phyloP scores from a whole-genome alignment of 1,284 basidiomycete genomes.

The Stereum hirsutum region DNA sequence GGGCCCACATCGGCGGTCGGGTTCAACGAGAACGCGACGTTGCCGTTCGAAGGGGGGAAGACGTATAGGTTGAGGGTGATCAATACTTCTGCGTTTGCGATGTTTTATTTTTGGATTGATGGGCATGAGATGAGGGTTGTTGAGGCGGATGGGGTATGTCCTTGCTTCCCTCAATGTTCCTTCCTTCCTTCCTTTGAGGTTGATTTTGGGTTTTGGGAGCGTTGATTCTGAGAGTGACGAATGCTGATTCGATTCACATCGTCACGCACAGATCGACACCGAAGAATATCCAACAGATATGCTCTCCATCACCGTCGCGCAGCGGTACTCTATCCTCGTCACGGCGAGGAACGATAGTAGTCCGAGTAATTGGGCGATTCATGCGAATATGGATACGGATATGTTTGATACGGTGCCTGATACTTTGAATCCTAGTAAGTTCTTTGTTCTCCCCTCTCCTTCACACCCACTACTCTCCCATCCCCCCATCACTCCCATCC shows the following conservation, averaged over 20 bases:
- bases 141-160: slow-evolving; percentile 75
- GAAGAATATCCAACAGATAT: slow-evolving; percentile 64
- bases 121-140: slow-evolving; percentile 90
- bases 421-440: slow-evolving; percentile 64
- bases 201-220: neutral
- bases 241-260: neutral
- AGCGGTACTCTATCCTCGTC: slow-evolving; percentile 91
- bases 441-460: neutral
- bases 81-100: slow-evolving; percentile 67
- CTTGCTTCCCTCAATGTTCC: neutral
- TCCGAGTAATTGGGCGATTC: slow-evolving; percentile 75
- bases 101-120: slow-evolving; percentile 86
- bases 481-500: no score
- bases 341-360: slow-evolving; percentile 80
- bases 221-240: neutral
- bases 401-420: slow-evolving; percentile 84
- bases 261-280: slow-evolving; percentile 52
- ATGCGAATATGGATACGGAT: slow-evolving; percentile 79
- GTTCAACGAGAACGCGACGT: slow-evolving; percentile 81
- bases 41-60: slow-evolving; percentile 78
- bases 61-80: slow-evolving; percentile 69
- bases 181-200: neutral
- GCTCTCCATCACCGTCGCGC: slow-evolving; percentile 74
- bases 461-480: neutral
- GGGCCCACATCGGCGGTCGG: slow-evolving; percentile 50